Evolutionary conservation across 352 stramenopile genomes (phyloP), one percentile per base, ranked within the genome.

Genomic region (Phytophthora syringae): DNA sequence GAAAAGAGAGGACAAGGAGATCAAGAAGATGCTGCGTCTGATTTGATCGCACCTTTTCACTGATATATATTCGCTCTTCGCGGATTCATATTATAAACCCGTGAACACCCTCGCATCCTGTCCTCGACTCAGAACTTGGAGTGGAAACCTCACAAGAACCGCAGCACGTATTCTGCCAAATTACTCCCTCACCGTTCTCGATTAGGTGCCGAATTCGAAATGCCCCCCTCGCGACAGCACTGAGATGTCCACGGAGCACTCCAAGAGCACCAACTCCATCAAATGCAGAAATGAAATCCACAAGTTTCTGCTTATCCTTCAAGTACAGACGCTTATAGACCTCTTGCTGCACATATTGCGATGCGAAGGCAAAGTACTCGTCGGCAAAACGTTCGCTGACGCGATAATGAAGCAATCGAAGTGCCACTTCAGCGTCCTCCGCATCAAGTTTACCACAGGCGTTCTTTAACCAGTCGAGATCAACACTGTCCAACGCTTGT

Each of bases 1-100:
- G 10, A 82, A 86, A 25, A 64, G 67, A 9, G 84, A 88, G 43
- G 78, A 89, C 70, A 89, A 86, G 36, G 82, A 91, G 24, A 93
- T 91, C 63, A 89, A 87, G 32, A 68, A 73, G 11, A 72, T 91
- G 75, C 69, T 93, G 16, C 64, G 70, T 22, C 57, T 93, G 27
- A 76, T 92, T 44, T 91, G 34, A 40, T 3, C 34, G 34, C 7
- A n/a, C n/a, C n/a, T n/a, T n/a, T n/a, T n/a, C n/a, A n/a, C n/a
- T n/a, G n/a, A n/a, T n/a, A n/a, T n/a, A n/a, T n/a, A n/a, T n/a
- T n/a, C n/a, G n/a, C n/a, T n/a, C n/a, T n/a, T n/a, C n/a, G n/a
- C n/a, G n/a, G n/a, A n/a, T n/a, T n/a, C n/a, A n/a, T n/a, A n/a
- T n/a, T n/a, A n/a, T n/a, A n/a, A n/a, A n/a, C n/a, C n/a, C n/a